Evolutionary conservation across 2,329 filamentous ascomycete genomes (phyloP).

Genomic region (Aspergillus amoenus): DNA sequence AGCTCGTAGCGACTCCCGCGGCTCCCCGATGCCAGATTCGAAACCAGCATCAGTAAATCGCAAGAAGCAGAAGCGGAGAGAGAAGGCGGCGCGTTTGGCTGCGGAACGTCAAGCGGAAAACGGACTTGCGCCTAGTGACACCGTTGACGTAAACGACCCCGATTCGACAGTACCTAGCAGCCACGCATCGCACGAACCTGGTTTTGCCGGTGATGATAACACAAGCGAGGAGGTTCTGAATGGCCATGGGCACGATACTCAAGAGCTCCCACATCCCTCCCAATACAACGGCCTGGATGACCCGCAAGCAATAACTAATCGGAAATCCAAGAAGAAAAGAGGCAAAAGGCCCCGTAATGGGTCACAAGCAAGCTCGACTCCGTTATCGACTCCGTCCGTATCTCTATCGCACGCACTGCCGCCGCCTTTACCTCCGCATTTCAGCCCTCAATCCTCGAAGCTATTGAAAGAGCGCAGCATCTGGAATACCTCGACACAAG

Average conservation of each 20-base stretch:
- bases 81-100: constrained; percentile 75
- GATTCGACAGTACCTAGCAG: constrained; percentile 28
- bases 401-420: constrained; percentile 43
- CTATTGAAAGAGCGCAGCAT: constrained; percentile 74
- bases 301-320: constrained; percentile 23
- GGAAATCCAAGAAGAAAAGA: constrained; percentile 45
- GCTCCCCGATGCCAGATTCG: constrained; percentile 14
- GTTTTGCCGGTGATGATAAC: constrained; percentile 32
- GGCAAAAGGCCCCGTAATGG: constrained; percentile 36
- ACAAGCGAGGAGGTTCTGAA: constrained; percentile 55
- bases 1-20: constrained; percentile 17
- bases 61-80: constrained; percentile 92
- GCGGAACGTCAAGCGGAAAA: constrained; percentile 49
- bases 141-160: constrained; percentile 36
- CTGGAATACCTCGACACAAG: constrained; percentile 93
- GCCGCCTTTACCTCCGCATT: constrained; percentile 44
- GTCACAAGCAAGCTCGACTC: constrained; percentile 40
- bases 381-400: constrained; percentile 45
- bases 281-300: constrained; percentile 22
- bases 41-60: constrained; percentile 66
- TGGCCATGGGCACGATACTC: constrained; percentile 53
- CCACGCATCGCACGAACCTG: constrained; percentile 30
- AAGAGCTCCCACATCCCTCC: constrained; percentile 24
- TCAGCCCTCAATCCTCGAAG: constrained; percentile 43
- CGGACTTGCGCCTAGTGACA: constrained; percentile 24